A percentile compares a stretch with the other conserved stretches of the same genome.
Conservation (phyloP, 768 basidiomycete genomes). For the Saitozyma podzolica region DNA sequence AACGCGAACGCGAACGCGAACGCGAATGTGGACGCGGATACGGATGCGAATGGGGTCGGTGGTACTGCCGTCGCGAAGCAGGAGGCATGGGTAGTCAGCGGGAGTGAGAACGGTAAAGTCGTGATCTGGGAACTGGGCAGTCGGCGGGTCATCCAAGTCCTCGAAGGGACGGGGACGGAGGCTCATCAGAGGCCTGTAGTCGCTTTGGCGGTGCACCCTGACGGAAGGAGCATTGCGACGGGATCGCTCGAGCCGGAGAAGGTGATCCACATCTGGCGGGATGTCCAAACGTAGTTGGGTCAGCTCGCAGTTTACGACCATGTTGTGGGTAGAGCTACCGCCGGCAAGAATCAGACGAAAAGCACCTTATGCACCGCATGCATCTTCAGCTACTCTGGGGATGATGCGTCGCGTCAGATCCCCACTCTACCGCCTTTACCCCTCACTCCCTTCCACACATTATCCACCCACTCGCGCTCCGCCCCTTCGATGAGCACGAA, state of each 20-base stretch:
- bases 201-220: slow-evolving; percentile 75
- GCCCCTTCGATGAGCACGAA: slow-evolving; percentile 43
- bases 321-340: not conserved
- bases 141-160: slow-evolving; percentile 66
- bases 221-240: slow-evolving; percentile 72
- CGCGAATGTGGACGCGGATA: slow-evolving; percentile 52
- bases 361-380: not conserved
- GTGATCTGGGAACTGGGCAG: slow-evolving; percentile 89
- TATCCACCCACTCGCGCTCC: slow-evolving; percentile 43
- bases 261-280: slow-evolving; percentile 73
- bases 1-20: not conserved
- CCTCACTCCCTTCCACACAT: slow-evolving; percentile 37
- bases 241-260: slow-evolving; percentile 88
- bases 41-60: slow-evolving; percentile 3
- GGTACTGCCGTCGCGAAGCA: slow-evolving; percentile 1
- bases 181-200: slow-evolving; percentile 71
- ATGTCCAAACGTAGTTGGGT: not conserved
- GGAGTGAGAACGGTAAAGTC: slow-evolving; percentile 85
- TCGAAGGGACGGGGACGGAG: slow-evolving; percentile 20
- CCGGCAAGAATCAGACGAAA: not conserved
- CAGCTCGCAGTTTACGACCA: no score
- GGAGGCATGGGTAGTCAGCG: slow-evolving; percentile 69
- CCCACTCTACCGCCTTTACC: slow-evolving; percentile 31
- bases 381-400: not conserved
- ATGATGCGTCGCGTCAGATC: slow-evolving; percentile 7